Evolutionary conservation across 169 alveolate species (phyloP), one percentile per base, ranked within the genome.

Genomic region (Cryptosporidium tyzzeri): DNA sequence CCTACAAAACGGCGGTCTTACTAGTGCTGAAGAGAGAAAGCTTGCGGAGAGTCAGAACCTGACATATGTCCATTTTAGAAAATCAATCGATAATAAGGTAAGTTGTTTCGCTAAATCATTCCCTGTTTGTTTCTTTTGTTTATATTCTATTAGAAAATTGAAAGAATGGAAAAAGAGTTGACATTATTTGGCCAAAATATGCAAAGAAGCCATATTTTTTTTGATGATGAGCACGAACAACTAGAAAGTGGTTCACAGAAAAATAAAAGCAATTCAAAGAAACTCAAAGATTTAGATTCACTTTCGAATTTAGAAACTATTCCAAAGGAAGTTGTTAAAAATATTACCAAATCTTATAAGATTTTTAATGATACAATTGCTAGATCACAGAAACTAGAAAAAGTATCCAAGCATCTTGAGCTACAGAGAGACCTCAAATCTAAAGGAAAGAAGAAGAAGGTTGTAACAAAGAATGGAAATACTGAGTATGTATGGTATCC

Each of bases 41-140:
- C 74, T 80, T 9, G 75, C 75, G 2, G 73, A 59, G 62, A 80
- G 80, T 80, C 89, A 80, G n/a, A 80, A 80, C 33, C 58, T 80
- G 53, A 62, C 59, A 10, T 80, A 80, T 29, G 75, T 80, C 26
- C 39, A 39, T 33, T 80, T 59, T 44, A 80, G 89, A 31, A 55
- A 67, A 48, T 80, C 89, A 7, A 80, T 80, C 12, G 89, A 80
- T n/a, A 26, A 59, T 23, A 80, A 67, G 68, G 89, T 80, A 62
- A 80, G 89, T 80, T 80, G 2, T 6, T 31, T 31, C 23, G 9
- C 62, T 44, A 29, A 41, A 5, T 21, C 0, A 16, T 16, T 44
- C 5, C n/a, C 44, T 45, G 12, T 39, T 2, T 8, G 12, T 23
- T 39, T 8, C 41, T 16, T 26, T 62, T 75, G 37, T 10, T 59